Evolutionary conservation across 192 early-diverging fungal genomes (phyloP), one percentile per base, ranked within the genome.

Genomic region (Coemansia sp.): DNA sequence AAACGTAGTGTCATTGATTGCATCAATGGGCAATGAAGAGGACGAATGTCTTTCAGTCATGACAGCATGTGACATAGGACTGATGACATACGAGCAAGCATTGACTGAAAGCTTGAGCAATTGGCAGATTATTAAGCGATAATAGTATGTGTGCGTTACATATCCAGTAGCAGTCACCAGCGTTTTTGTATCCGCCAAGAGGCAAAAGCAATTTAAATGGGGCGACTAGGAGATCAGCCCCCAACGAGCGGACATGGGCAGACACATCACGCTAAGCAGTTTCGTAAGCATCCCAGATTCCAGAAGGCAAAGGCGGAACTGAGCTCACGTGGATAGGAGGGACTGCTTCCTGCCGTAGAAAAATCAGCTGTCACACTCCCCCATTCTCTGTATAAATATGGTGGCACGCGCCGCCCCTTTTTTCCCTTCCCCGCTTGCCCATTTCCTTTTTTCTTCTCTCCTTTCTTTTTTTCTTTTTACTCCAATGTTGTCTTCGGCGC

Each of bases 401-500:
- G 6, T 25, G 48, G 19, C 21, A 25, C n/a, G 23, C 48, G 58
- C 27, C 38, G 4, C 17, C 39, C 41, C 6, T 38, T 25, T 67
- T 45, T 19, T 25, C 42, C 41, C 41, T 17, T 48, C 8, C 45
- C 15, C 45, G 4, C 45, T 19, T 48, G 2, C 32, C 17, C 25
- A 29, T 55, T 55, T 34, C 3, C 5, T 29, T 34, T 66, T 37
- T 66, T 66, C 29, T 39, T 17, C 41, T 12, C 12, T 12, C 25
- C 2, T 60, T 46, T 48, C 2, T 42, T 53, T 12, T 50, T 61
- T 46, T 61, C 1, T 25, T 45, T 59, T 53, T 41, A 14, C 11
- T 19, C 17, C 12, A 17, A 79, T 80, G 79, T 45, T 82, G 41
- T 76, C 79, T 21, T 76, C 79, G 12, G 79, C 79, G 7, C 74